phyloP scores from a whole-genome alignment of 2,329 filamentous ascomycete species.

The Xylariales sp. region DNA sequence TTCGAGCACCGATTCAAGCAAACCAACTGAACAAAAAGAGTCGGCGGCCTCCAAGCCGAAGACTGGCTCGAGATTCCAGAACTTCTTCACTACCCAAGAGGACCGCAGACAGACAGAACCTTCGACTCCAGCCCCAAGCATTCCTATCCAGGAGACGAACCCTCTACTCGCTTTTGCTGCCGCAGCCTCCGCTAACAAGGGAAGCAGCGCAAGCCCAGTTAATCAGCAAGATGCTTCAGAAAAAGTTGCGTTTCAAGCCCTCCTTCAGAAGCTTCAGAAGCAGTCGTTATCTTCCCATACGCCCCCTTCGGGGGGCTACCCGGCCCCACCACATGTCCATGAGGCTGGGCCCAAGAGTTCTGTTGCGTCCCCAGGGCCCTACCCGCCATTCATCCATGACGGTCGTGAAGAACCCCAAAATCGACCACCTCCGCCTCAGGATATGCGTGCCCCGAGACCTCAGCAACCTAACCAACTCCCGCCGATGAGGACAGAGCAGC shows the following conservation, averaged over 20 bases:
- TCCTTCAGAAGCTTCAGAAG: constrained; percentile 75
- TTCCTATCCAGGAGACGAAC: constrained; percentile 19
- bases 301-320: constrained; percentile 35
- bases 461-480: constrained; percentile 43
- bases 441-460: constrained; percentile 48
- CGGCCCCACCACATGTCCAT: constrained; percentile 20
- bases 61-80: constrained; percentile 73
- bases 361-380: constrained; percentile 43
- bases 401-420: constrained; percentile 39
- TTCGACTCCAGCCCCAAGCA: constrained; percentile 28
- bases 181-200: constrained; percentile 10
- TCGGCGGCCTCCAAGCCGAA: constrained; percentile 47
- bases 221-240: constrained; percentile 52
- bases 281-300: constrained; percentile 39
- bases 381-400: constrained; percentile 37
- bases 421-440: constrained; percentile 39
- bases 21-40: constrained; percentile 44
- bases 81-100: constrained; percentile 66
- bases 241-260: constrained; percentile 78
- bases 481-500: constrained; percentile 45
- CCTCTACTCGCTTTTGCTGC: constrained; percentile 22
- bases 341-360: constrained; percentile 30
- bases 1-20: constrained; percentile 42
- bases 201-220: constrained; percentile 4
- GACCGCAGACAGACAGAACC: constrained; percentile 46